Base-by-base conservation (phyloP, 345 rosid species). In the Linum usitatissimum region DNA sequence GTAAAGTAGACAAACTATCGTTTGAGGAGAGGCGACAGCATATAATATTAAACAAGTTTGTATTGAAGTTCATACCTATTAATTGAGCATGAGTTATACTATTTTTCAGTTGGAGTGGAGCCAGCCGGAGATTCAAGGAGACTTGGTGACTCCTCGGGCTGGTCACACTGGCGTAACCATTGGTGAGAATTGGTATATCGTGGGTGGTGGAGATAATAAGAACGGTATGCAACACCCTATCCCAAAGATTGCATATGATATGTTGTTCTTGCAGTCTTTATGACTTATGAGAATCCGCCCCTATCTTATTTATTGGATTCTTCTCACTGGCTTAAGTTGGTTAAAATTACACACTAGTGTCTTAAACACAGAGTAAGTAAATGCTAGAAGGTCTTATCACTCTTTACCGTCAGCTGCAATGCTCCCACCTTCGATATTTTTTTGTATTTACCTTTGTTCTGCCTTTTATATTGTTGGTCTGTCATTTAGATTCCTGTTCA, bases 181-280 rank as follows among this genome's bases (percentile, higher is more conserved):
- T 74, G 92, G 69, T 20, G 96, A 82, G 64, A 86, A 82, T 72
- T 93, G 96, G 95, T 86, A 84, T 65, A 85, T 90, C 6, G 99
- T 84, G 31, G 99, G 99, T 51, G 99, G 99, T 54, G 99, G 99
- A 62, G 97, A 93, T 80, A 93, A 87, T 78, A 86, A 76, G 64
- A 90, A 81, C 51, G 97, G 99, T 93, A 77, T 21, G 69, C 56
- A 38, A 67, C 61, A 57, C 58, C 17, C 51, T 61, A 19, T 36
- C 60, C 18, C 28, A 2, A 23, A 23, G 28, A 23, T 23, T 23
- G 28, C 28, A 23, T 23, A 23, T 23, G 28, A 23, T 23, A 2
- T 23, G 28, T 64, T 55, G 30, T 55, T 38, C 53, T 66, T 18
- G 54, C 31, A 36, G 8, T 34, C 6, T 34, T 4, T 34, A 34